phyloP scores from a whole-genome alignment of 1,284 basidiomycete species.

The Abortiporus biennis region DNA sequence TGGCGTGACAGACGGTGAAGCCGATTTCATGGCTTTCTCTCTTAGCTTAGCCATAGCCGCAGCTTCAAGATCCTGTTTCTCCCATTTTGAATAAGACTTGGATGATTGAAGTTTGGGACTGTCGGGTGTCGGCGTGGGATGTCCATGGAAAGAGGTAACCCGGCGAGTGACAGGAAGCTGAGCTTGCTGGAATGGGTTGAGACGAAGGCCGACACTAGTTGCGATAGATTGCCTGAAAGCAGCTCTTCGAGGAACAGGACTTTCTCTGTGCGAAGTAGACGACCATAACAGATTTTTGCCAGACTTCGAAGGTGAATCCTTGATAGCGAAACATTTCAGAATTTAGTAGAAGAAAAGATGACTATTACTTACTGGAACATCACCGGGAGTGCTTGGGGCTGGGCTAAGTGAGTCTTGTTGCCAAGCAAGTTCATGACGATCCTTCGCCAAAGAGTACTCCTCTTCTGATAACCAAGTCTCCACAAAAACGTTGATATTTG shows the following conservation, averaged over 20 bases:
- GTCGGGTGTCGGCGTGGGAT: constrained; percentile 33
- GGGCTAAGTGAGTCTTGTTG: constrained; percentile 38
- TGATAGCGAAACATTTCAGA: constrained; percentile 13
- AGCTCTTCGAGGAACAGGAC: constrained; percentile 27
- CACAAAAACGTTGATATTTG: constrained; percentile 60
- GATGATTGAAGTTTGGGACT: constrained; percentile 45
- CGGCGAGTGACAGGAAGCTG: constrained; percentile 20
- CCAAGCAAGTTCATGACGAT: constrained; percentile 57
- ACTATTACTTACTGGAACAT: constrained; percentile 18
- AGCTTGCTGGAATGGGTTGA: constrained; percentile 33
- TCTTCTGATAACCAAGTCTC: constrained; percentile 75
- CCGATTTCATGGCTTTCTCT: constrained; percentile 20
- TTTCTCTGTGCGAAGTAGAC: constrained; percentile 26
- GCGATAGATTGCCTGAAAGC: constrained; percentile 40
- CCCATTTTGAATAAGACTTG: constrained; percentile 68
- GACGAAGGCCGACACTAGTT: constrained; percentile 30
- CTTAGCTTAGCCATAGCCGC: constrained; percentile 52
- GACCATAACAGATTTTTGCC: constrained; percentile 46
- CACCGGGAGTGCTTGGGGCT: constrained; percentile 11
- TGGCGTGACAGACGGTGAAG: not conserved
- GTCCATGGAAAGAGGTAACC: no score
- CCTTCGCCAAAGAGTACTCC: constrained; percentile 60
- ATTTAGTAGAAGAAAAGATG: not conserved
- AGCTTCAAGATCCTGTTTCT: constrained; percentile 76
- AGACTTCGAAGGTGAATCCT: constrained; percentile 28